A percentile compares a stretch with the other conserved stretches of the same genome.
These are phyloP conservation scores for Malus hybrid DNA, from an alignment of 331 rosid genomes.

Conservation along the genomic window DNA sequence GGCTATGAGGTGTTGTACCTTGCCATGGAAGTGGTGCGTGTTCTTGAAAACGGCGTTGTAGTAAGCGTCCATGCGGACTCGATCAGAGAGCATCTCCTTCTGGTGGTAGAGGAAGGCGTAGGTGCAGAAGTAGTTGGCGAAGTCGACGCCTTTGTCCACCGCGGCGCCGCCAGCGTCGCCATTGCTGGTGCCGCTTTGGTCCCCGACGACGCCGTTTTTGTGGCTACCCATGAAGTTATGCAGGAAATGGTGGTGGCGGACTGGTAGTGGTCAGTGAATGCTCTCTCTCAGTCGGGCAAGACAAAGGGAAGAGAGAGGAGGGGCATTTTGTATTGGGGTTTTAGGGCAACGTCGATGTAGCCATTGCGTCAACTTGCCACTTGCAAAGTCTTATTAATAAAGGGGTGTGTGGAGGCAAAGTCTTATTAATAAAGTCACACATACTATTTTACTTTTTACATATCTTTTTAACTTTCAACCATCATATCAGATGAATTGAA, in stretches of 20 bases:
- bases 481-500: too few species aligned
- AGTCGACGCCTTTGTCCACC: conserved; percentile 83
- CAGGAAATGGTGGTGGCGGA: too few species aligned
- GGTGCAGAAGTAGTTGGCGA: conserved; percentile 88
- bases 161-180: conserved; percentile 18
- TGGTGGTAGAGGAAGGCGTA: conserved; percentile 91
- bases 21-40: conserved; percentile 76
- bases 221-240: conserved; percentile 52
- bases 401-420: too few species aligned
- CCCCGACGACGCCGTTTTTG: conserved; percentile 27
- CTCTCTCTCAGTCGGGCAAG: background rate
- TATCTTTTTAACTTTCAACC: too few species aligned
- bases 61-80: conserved; percentile 98
- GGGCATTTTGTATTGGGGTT: background rate
- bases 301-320: background rate
- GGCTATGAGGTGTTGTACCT: conserved; percentile 33
- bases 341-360: conserved; percentile 8
- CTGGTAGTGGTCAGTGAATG: too few species aligned
- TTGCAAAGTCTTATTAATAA: too few species aligned
- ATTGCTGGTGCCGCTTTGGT: conserved; percentile 18
- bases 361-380: background rate
- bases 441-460: too few species aligned
- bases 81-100: conserved; percentile 98
- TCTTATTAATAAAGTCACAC: too few species aligned
- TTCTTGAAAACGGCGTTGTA: conserved; percentile 70